Evolutionary conservation across 108 stramenopile genomes (phyloP), one percentile per base, ranked within the genome.

Genomic region (Nitzschia sp.): DNA sequence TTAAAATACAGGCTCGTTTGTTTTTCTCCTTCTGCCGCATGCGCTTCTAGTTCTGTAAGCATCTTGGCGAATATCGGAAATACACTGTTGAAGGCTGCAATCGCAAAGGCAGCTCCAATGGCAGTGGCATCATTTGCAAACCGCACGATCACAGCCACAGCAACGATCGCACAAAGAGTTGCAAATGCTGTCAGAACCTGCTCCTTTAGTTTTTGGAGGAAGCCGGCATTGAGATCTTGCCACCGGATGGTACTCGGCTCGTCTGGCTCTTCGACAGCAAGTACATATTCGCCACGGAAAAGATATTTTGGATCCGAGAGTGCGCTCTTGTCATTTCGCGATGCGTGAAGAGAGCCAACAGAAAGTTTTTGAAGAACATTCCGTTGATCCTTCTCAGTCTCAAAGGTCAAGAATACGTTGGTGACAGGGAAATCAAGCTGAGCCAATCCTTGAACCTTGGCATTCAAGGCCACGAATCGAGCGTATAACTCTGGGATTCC

Each of bases 401-500:
- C 93, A 68, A 97, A 97, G 9, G 88, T 97, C 53, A 91, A 65
- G 68, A 91, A 96, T 3, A 96, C 91, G 27, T 81, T 77, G 13
- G 85, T 88, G 11, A 82, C 86, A 11, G 84, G 84, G 45, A 87
- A 94, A 8, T 85, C 70, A 35, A 80, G 82, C 55, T 91, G 87
- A 17, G 90, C 81, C 64, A 91, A 72, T 28, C 87, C 89, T 59
- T 87, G 79, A 24, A 91, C 85, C 58, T 72, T 78, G 36, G 82
- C 80, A 59, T 80, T 86, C 49, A 91, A 72, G 24, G 80, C 85
- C 2, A 82, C 85, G 15, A 58, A 38, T 29, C 53, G 33, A 42
- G 63, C 35, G 32, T 29, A 68, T 3, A 59, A 29, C 24, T 75
- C 64, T 0, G 89, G 88, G 27, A 91, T 77, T 23, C 91, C 91